These are phyloP conservation scores for Oidium heveae DNA, from an alignment of 2,329 filamentous ascomycete genomes.

Conservation along the genomic window DNA sequence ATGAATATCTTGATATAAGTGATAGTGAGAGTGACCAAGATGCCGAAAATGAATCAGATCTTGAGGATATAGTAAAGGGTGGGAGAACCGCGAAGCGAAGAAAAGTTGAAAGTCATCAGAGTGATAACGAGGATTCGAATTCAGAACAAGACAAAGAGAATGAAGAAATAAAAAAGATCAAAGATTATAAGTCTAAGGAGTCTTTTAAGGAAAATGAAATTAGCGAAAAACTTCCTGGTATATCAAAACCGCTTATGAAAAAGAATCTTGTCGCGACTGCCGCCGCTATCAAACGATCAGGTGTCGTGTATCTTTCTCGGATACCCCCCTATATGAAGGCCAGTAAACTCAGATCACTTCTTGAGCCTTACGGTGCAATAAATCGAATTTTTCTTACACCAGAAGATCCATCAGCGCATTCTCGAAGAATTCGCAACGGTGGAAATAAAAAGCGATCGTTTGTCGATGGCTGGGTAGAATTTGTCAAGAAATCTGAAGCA, in stretches of 20 bases:
- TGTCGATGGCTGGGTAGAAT: slow-evolving; percentile 73
- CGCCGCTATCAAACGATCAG: slow-evolving; percentile 43
- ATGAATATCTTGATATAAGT: slow-evolving; percentile 40
- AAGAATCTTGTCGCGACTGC: slow-evolving; percentile 43
- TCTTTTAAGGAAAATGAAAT: slow-evolving; percentile 4
- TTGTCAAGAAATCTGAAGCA: slow-evolving; percentile 48
- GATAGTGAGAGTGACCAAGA: slow-evolving; percentile 26
- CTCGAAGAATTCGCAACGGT: slow-evolving; percentile 40
- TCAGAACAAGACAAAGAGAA: slow-evolving; percentile 2
- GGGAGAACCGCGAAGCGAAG: slow-evolving; percentile 35
- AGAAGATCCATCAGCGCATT: slow-evolving; percentile 41
- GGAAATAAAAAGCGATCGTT: slow-evolving; percentile 69
- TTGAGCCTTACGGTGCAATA: slow-evolving; percentile 49
- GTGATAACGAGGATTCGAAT: slow-evolving; percentile 11
- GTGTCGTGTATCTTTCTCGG: slow-evolving; percentile 62
- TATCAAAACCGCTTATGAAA: slow-evolving; percentile 31
- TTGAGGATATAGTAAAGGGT: slow-evolving; percentile 38
- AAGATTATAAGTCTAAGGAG: slow-evolving; percentile 7
- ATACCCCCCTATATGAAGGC: slow-evolving; percentile 81
- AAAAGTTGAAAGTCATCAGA: slow-evolving; percentile 21
- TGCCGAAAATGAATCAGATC: slow-evolving; percentile 40
- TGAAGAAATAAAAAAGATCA: slow-evolving; percentile 11
- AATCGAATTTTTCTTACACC: slow-evolving; percentile 60
- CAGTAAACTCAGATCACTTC: slow-evolving; percentile 45
- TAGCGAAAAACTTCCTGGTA: slow-evolving; percentile 19